These are phyloP conservation scores for Tolypocladium cylindrosporum DNA, from an alignment of 2,329 filamentous ascomycete genomes.

Conservation along the genomic window DNA sequence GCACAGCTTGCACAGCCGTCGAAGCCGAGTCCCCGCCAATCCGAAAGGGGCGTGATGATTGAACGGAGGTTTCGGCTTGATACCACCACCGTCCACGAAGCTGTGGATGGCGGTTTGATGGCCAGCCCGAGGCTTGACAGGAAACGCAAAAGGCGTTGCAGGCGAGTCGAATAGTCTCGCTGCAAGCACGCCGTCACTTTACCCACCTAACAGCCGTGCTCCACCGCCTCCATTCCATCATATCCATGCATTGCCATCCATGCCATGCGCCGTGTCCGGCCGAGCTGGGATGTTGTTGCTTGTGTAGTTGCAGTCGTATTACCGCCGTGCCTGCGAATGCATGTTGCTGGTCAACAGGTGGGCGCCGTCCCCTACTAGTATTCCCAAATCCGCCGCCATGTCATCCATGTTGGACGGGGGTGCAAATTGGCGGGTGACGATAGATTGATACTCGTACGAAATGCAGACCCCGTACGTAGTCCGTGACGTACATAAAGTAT, in stretches of 20 bases:
- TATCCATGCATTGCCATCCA: not conserved
- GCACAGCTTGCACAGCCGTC: not conserved
- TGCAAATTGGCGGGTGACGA: not conserved
- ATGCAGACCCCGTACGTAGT: not conserved
- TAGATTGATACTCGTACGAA: not conserved
- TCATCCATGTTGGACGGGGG: not conserved
- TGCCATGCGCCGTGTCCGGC: not conserved
- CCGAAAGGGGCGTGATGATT: not conserved
- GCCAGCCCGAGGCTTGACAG: not conserved
- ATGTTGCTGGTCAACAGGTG: not conserved
- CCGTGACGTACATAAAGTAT: not conserved
- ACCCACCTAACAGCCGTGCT: not conserved
- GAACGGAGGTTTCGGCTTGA: not conserved
- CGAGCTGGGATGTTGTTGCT: not conserved
- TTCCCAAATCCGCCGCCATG: not conserved
- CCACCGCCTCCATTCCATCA: not conserved
- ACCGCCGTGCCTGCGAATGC: not conserved
- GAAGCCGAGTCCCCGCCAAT: not conserved
- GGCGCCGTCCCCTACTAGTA: not conserved
- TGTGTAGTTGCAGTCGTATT: not conserved
- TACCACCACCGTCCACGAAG: not conserved
- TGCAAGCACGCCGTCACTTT: not conserved
- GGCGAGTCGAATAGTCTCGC: not conserved
- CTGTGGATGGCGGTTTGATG: not conserved
- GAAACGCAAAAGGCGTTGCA: not conserved